These are phyloP conservation scores for Fusarium pseudonygamai DNA, from an alignment of 2,329 filamentous ascomycete species.

Conservation along the genomic window DNA sequence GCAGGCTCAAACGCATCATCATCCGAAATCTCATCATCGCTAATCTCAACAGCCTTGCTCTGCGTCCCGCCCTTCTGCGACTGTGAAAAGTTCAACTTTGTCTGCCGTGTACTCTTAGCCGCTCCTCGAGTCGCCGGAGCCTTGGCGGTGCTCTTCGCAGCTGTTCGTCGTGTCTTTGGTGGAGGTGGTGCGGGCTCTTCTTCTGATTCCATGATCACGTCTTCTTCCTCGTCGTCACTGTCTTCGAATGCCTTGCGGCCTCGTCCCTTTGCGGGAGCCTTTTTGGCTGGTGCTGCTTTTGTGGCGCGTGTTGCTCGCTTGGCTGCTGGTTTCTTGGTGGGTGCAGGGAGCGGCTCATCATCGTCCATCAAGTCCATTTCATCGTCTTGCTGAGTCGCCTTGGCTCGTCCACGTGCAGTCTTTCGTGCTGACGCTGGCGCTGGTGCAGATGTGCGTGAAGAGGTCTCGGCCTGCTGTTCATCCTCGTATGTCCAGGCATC, in stretches of 20 bases:
- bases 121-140: conserved; percentile 29
- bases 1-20: conserved; percentile 69
- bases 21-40: conserved; percentile 72
- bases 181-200: conserved; percentile 53
- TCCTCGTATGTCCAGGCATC: conserved; percentile 60
- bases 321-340: conserved; percentile 47
- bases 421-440: conserved; percentile 9
- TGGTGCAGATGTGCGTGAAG: background rate
- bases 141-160: conserved; percentile 29
- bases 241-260: conserved; percentile 49
- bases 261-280: conserved; percentile 53
- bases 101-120: conserved; percentile 44
- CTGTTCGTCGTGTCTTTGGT: conserved; percentile 44
- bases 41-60: conserved; percentile 65
- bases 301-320: conserved; percentile 48
- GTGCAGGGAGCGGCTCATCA: conserved; percentile 48
- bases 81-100: conserved; percentile 50
- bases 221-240: conserved; percentile 57
- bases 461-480: conserved; percentile 20
- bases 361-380: conserved; percentile 55
- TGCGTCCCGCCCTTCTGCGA: conserved; percentile 53
- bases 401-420: conserved; percentile 21
- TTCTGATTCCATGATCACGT: conserved; percentile 64
- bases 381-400: conserved; percentile 37
- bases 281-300: conserved; percentile 58